Percentiles rank a stretch among this genome's conserved stretches.
Evolutionary conservation across 345 rosid species (phyloP).

Genomic region (Populus euphratica): DNA sequence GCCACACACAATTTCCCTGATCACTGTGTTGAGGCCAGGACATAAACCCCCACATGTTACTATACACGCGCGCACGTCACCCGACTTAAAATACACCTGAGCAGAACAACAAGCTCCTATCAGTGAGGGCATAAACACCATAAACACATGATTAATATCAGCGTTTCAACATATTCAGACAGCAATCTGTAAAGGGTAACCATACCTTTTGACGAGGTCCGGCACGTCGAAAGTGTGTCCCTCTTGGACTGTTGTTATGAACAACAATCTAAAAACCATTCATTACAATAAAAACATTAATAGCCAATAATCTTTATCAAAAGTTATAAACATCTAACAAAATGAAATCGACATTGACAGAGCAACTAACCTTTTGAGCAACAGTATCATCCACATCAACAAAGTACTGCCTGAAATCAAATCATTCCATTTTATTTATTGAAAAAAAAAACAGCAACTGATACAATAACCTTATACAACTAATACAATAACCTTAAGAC

Average conservation of each 20-base stretch:
- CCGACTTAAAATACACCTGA: constrained; percentile 40
- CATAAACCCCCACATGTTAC: constrained; percentile 49
- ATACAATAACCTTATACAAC: not conserved
- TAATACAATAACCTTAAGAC: not conserved
- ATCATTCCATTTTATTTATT: not conserved
- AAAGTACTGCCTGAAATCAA: constrained; percentile 37
- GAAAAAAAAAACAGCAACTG: not conserved
- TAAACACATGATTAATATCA: not conserved
- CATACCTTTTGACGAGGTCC: constrained; percentile 45
- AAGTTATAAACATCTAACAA: not conserved
- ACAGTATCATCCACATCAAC: constrained; percentile 35
- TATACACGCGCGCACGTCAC: constrained; percentile 40
- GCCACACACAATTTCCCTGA: constrained; percentile 47
- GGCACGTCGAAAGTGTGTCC: constrained; percentile 44
- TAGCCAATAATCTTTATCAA: not conserved
- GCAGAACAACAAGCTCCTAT: not conserved
- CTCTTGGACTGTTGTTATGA: constrained; percentile 34
- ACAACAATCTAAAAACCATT: constrained; percentile 31
- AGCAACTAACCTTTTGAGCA: constrained; percentile 33
- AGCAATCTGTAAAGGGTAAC: not conserved
- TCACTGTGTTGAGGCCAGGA: constrained; percentile 45
- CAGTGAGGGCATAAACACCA: not conserved
- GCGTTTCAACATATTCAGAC: not conserved
- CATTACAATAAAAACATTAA: not conserved
- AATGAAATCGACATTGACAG: not conserved